Conservation (phyloP, 805 yeast species). For the Teunomyces panamensis region DNA sequence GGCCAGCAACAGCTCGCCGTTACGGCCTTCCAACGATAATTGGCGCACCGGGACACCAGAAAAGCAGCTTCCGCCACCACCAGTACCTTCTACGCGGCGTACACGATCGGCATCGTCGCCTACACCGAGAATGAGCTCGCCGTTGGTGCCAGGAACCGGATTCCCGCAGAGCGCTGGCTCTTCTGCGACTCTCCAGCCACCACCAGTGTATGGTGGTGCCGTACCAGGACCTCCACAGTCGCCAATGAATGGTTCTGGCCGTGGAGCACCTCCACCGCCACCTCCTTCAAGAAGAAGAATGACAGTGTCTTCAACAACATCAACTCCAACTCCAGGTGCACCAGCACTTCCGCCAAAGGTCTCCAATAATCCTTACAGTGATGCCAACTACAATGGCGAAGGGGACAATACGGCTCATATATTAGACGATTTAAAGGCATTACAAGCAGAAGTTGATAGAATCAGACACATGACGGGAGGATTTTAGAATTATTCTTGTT, state of each 20-base stretch:
- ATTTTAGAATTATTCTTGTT: conserved; percentile 17
- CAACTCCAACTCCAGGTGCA: conserved; percentile 17
- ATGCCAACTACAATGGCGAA: background rate
- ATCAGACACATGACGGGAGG: conserved; percentile 48
- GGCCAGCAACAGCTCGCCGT: conserved; percentile 11
- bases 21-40: background rate
- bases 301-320: conserved; percentile 9
- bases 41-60: conserved; percentile 2
- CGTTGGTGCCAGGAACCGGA: conserved; percentile 4
- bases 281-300: conserved; percentile 38
- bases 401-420: conserved; percentile 48
- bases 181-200: background rate
- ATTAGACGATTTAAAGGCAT: conserved; percentile 60
- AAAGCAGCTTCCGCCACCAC: conserved; percentile 25
- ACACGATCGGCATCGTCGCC: conserved; percentile 33
- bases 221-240: conserved; percentile 24
- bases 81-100: conserved; percentile 40
- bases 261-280: conserved; percentile 37
- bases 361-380: conserved; percentile 6
- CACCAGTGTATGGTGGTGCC: conserved; percentile 4
- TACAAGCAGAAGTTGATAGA: conserved; percentile 68
- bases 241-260: conserved; percentile 7
- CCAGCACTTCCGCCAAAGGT: conserved; percentile 6
- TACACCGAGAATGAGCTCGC: conserved; percentile 17
- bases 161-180: background rate